Evolutionary conservation across 306 rosid species (phyloP).

Genomic region (Cucurbita ficifolia): DNA sequence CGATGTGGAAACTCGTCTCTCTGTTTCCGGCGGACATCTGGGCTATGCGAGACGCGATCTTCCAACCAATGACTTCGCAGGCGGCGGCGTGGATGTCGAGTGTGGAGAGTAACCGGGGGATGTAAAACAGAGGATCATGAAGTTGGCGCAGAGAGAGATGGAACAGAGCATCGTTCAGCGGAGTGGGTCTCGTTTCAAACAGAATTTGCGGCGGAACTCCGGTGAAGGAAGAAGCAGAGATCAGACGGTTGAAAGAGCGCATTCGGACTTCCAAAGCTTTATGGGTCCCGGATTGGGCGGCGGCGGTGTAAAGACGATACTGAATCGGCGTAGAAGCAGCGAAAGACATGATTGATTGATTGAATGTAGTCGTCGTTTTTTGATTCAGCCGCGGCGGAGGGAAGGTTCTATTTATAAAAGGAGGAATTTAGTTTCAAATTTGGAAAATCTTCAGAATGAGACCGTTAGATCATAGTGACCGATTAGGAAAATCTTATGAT

Average conservation of each 20-base stretch:
- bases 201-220: background rate
- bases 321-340: background rate
- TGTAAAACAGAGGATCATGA: background rate
- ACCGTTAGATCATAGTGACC: too few relatives aligned
- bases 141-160: background rate
- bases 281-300: background rate
- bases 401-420: too few relatives aligned
- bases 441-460: too few relatives aligned
- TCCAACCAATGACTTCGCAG: background rate
- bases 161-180: background rate
- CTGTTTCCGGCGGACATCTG: background rate
- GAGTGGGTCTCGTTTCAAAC: background rate
- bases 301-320: background rate
- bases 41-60: background rate
- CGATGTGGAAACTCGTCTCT: background rate
- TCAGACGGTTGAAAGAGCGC: background rate
- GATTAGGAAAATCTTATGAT: too few relatives aligned
- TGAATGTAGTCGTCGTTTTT: background rate
- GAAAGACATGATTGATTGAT: background rate
- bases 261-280: background rate
- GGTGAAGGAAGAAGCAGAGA: background rate
- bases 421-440: too few relatives aligned
- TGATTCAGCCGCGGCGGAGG: too few relatives aligned
- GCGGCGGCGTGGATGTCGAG: background rate
- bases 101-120: background rate